These are phyloP conservation scores for Podospora comata DNA, from an alignment of 495 filamentous ascomycete genomes.

Conservation along the genomic window DNA sequence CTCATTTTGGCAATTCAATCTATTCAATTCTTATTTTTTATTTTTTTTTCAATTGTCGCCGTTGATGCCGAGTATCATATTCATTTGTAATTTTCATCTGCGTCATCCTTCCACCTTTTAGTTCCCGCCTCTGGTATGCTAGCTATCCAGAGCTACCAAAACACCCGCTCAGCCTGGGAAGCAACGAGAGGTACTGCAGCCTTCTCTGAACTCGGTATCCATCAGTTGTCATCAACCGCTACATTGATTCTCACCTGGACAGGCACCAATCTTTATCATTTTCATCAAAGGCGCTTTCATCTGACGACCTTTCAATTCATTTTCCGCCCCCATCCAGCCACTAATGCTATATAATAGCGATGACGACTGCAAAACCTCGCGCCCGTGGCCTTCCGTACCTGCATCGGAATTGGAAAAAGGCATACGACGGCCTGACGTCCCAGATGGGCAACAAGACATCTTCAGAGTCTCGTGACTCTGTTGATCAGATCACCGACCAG, in stretches of 20 bases:
- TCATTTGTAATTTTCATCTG: background rate
- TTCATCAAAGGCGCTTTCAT: background rate
- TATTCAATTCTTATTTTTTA: background rate
- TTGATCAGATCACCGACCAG: slow-evolving; percentile 32
- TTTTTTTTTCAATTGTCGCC: background rate
- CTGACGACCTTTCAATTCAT: background rate
- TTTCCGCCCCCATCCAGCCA: background rate
- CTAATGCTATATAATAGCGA: slow-evolving; percentile 22
- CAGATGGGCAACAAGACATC: slow-evolving; percentile 45
- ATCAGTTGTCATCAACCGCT: background rate
- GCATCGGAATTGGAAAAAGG: slow-evolving; percentile 37
- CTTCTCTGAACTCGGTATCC: background rate
- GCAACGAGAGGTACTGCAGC: background rate
- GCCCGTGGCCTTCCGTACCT: slow-evolving; percentile 35
- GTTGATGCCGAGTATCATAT: background rate
- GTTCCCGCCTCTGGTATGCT: background rate
- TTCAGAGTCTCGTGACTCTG: slow-evolving; percentile 28
- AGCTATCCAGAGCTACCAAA: background rate
- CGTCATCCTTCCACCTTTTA: background rate
- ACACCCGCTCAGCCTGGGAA: background rate
- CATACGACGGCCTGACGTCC: slow-evolving; percentile 27
- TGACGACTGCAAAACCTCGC: slow-evolving; percentile 24
- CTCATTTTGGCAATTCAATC: background rate
- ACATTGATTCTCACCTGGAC: no score
- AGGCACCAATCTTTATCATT: background rate